Percentiles rank a stretch among this genome's conserved stretches.
These are phyloP conservation scores for Mucor ambiguus DNA, from an alignment of 371 early-diverging fungal genomes.

Conservation along the genomic window DNA sequence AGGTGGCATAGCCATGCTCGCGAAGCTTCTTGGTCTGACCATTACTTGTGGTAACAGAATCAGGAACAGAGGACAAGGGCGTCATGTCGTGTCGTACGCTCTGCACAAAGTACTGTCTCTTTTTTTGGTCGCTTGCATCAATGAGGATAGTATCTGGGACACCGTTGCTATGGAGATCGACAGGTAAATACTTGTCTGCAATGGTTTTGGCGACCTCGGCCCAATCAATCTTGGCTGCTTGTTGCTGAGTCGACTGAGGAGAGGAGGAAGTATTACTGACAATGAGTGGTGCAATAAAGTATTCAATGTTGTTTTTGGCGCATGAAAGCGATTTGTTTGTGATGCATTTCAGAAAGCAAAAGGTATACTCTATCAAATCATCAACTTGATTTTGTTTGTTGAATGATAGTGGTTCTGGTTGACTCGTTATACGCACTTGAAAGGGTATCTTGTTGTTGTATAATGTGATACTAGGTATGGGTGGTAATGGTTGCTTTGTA, in stretches of 20 bases:
- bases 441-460: not conserved
- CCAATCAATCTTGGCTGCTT: slow-evolving; percentile 58
- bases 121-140: slow-evolving; percentile 51
- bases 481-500: slow-evolving; percentile 11
- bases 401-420: not conserved
- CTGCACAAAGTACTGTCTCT: slow-evolving; percentile 53
- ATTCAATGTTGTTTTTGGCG: slow-evolving; percentile 47
- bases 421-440: not conserved
- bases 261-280: not conserved
- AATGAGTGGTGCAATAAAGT: slow-evolving; percentile 47
- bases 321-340: slow-evolving; percentile 50
- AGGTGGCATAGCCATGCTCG: slow-evolving; percentile 38
- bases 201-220: slow-evolving; percentile 36
- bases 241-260: not conserved
- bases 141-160: slow-evolving; percentile 45
- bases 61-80: slow-evolving; percentile 35
- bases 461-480: not conserved
- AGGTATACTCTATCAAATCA: not conserved
- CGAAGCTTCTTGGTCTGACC: not conserved
- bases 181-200: not conserved
- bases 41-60: slow-evolving; percentile 1
- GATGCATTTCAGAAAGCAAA: not conserved
- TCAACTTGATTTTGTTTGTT: not conserved
- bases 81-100: slow-evolving; percentile 40
- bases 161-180: not conserved